phyloP scores from a whole-genome alignment of 192 early-diverging fungal species.

The Lunasporangiospora selenospora region DNA sequence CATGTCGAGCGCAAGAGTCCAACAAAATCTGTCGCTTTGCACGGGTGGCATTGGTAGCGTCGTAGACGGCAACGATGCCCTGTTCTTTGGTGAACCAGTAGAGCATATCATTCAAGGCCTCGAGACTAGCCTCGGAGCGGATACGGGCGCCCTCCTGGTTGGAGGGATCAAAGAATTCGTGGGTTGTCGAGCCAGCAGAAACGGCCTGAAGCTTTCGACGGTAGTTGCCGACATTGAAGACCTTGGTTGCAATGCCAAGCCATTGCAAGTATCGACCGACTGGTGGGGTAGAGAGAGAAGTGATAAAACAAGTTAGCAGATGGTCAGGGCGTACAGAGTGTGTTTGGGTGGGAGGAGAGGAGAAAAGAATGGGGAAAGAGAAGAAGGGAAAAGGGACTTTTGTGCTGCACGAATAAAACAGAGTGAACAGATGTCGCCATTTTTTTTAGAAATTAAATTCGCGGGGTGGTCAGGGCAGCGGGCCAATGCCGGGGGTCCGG shows the following conservation, averaged over 20 bases:
- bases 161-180: conserved; percentile 88
- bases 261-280: conserved; percentile 89
- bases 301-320: conserved; percentile 6
- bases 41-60: conserved; percentile 94
- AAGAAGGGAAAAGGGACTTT: conserved; percentile 9
- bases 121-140: conserved; percentile 73
- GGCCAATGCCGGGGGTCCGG: background rate
- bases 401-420: too few relatives aligned
- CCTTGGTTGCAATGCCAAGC: conserved; percentile 87
- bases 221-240: conserved; percentile 97
- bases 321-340: too few relatives aligned
- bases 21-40: conserved; percentile 73
- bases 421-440: too few relatives aligned
- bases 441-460: too few relatives aligned
- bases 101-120: conserved; percentile 89
- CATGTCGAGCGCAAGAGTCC: conserved; percentile 65
- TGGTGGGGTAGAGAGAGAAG: conserved; percentile 12
- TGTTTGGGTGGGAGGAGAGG: too few relatives aligned
- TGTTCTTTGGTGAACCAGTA: conserved; percentile 79
- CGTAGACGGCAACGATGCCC: conserved; percentile 87
- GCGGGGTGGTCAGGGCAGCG: background rate
- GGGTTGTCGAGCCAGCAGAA: conserved; percentile 85
- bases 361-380: conserved; percentile 4
- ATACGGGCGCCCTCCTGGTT: conserved; percentile 69
- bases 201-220: conserved; percentile 80